Evolutionary conservation across 139 green algal species (phyloP), one percentile per base, ranked within the genome.

Genomic region (Chlamydomonas eustigma): DNA sequence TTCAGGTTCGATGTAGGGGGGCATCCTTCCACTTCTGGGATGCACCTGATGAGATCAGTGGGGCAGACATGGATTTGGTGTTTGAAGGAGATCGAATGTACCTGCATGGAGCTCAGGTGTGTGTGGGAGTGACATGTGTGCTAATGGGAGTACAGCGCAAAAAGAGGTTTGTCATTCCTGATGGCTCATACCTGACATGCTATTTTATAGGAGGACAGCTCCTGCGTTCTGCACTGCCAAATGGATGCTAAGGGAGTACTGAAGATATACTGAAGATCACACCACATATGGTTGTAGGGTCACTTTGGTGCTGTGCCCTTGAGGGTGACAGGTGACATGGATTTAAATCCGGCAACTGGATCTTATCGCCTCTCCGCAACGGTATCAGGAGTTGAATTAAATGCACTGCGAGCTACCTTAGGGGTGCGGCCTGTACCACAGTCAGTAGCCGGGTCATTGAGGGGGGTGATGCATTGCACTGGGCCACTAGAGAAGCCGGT

Each of bases 11-110:
- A 18, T 58, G 36, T 5, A 37, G 37, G 1, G 58, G 36, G 31
- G 73, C 82, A 2, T 81, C 83, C 22, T 93, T 99, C 64, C 94
- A 98, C 84, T 97, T 99, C 51, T 98, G 91, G 90, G 95, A 98
- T 73, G 71, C 95, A 0, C 84, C 94, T 24, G 92, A 98, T 80
- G 89, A 97, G 74, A 87, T 98, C 50, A 76, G 70, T 24, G 83
- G 80, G 5, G 83, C 82, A 0, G 51, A 89, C 75, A 87, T 98
- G 78, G 91, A 97, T 73, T 83, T 98, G 70, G 69, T 97, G 58
- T 96, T 98, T 83, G 93, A 99, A 84, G 75, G 84, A 2, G 86
- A 94, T 75, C 85, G 91, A 6, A 86, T 98, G 74, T 97, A 98
- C 88, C 81, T 99, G 73, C 93, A 97, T 81, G 88, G 91, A 35